phyloP scores from a whole-genome alignment of 805 yeast genomes.

The Saccharomycopsis sp. region DNA sequence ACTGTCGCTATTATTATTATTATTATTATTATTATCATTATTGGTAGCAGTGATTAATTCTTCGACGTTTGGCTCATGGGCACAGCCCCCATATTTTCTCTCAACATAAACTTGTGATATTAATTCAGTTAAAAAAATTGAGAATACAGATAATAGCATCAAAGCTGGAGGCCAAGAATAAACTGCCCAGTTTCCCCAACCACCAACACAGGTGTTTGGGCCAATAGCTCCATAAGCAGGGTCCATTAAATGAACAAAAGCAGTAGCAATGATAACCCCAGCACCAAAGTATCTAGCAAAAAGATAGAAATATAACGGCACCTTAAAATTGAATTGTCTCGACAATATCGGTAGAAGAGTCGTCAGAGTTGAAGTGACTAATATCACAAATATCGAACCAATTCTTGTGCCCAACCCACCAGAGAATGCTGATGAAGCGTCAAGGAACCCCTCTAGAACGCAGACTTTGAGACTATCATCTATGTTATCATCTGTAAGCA shows the following conservation, averaged over 20 bases:
- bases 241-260: slow-evolving; percentile 58
- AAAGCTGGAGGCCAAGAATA: slow-evolving; percentile 45
- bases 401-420: slow-evolving; percentile 42
- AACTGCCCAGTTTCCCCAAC: slow-evolving; percentile 22
- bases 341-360: slow-evolving; percentile 40
- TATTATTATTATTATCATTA: neutral
- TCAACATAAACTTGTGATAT: slow-evolving; percentile 35
- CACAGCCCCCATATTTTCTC: slow-evolving; percentile 27
- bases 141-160: slow-evolving; percentile 33
- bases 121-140: slow-evolving; percentile 37
- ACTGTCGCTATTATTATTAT: neutral
- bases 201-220: slow-evolving; percentile 23
- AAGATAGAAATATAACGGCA: slow-evolving; percentile 33
- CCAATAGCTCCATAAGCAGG: slow-evolving; percentile 38
- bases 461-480: slow-evolving; percentile 36
- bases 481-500: slow-evolving; percentile 26
- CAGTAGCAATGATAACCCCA: slow-evolving; percentile 73
- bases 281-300: slow-evolving; percentile 51
- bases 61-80: slow-evolving; percentile 20
- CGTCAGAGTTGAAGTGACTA: slow-evolving; percentile 41
- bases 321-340: slow-evolving; percentile 32
- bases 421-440: slow-evolving; percentile 34
- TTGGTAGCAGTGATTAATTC: slow-evolving; percentile 17
- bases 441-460: slow-evolving; percentile 35
- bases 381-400: slow-evolving; percentile 56